Evolutionary conservation across 2,329 filamentous ascomycete species (phyloP).

Genomic region (Hypoxylon sp.): DNA sequence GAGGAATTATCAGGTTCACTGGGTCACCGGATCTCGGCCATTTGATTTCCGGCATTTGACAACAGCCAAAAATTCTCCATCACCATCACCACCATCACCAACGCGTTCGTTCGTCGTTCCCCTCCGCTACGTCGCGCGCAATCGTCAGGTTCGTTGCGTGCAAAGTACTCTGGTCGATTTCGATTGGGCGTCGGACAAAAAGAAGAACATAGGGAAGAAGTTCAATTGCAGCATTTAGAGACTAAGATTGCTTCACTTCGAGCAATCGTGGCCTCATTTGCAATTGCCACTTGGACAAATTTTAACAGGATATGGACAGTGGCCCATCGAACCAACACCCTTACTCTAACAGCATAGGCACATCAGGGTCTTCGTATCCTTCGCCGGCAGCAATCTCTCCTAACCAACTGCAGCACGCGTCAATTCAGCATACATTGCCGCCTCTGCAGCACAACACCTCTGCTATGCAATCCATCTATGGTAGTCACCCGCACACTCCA

Average conservation of each 20-base stretch:
- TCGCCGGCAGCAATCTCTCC: conserved; percentile 67
- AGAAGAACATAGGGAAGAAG: conserved; percentile 22
- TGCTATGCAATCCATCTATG: conserved; percentile 69
- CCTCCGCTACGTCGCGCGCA: conserved; percentile 20
- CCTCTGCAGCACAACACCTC: conserved; percentile 65
- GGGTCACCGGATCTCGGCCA: conserved; percentile 42
- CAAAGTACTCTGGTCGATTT: conserved; percentile 19
- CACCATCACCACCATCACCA: not conserved
- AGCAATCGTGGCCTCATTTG: conserved; percentile 49
- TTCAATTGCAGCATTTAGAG: conserved; percentile 44
- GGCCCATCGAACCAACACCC: conserved; percentile 57
- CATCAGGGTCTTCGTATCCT: conserved; percentile 66
- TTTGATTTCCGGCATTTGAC: conserved; percentile 40
- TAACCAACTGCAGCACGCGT: conserved; percentile 65
- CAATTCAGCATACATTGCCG: conserved; percentile 69
- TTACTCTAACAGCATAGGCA: conserved; percentile 71
- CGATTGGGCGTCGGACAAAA: conserved; percentile 21
- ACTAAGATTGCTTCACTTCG: conserved; percentile 46
- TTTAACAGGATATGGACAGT: conserved; percentile 67
- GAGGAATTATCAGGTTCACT: conserved; percentile 50
- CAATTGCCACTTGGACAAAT: conserved; percentile 44
- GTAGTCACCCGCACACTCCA: conserved; percentile 73
- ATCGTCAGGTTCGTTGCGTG: conserved; percentile 15
- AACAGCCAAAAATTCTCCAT: conserved; percentile 11
- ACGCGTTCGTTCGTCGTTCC: conserved; percentile 29